Conservation (phyloP, 208 protist species). For the Naegleria lovaniensis region DNA sequence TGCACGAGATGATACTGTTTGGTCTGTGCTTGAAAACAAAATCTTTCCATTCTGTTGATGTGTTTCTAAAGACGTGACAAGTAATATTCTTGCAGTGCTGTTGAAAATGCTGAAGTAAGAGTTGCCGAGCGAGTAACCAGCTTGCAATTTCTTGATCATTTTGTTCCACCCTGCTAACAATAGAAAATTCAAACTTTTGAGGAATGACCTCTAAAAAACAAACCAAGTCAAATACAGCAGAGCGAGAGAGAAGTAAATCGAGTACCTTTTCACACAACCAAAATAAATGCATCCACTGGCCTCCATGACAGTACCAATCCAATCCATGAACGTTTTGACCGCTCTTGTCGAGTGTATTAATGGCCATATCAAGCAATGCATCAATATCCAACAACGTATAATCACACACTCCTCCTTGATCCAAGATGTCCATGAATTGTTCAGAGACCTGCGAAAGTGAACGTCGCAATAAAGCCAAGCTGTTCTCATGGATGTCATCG, state of each 20-base stretch:
- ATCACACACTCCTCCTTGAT: not conserved
- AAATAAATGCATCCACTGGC: not conserved
- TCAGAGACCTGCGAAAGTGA: too few relatives aligned
- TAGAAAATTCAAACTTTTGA: not conserved
- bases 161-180: not conserved
- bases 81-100: too few relatives aligned
- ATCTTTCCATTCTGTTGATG: too few relatives aligned
- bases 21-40: too few relatives aligned
- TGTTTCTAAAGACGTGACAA: too few relatives aligned
- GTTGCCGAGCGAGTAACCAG: not conserved
- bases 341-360: not conserved
- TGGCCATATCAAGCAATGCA: not conserved
- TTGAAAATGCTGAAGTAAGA: not conserved
- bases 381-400: not conserved
- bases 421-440: not conserved
- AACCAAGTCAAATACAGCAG: not conserved
- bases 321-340: not conserved
- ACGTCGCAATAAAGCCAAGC: too few relatives aligned
- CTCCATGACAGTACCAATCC: not conserved
- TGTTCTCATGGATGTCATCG: too few relatives aligned
- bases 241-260: not conserved
- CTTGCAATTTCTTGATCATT: not conserved
- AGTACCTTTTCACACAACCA: not conserved
- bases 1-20: too few relatives aligned
- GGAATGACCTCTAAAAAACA: not conserved